Evolutionary conservation across 75 land plant genomes (phyloP).

Genomic region (Picea glauca): DNA sequence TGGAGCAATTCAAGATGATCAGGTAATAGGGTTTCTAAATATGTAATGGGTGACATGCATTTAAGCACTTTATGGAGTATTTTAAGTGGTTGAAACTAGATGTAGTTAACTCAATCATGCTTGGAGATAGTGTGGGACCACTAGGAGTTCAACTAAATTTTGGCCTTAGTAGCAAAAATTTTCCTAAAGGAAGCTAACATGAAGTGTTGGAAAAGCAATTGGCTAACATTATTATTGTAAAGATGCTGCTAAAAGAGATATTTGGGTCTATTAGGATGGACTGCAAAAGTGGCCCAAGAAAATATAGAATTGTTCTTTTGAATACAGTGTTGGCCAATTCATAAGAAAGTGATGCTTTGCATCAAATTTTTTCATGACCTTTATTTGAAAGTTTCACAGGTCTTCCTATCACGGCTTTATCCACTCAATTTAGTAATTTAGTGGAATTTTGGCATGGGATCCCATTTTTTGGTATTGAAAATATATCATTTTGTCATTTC

Average conservation of each 20-base stretch:
- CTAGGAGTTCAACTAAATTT: slow-evolving; percentile 1
- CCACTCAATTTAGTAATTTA: neutral
- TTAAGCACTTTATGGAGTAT: neutral
- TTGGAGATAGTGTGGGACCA: slow-evolving; percentile 9
- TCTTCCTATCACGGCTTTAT: neutral
- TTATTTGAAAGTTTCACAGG: neutral
- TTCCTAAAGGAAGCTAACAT: neutral
- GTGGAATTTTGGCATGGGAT: slow-evolving; percentile 4
- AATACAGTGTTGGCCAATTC: slow-evolving; percentile 1
- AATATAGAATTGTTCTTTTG: neutral
- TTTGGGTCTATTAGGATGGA: neutral
- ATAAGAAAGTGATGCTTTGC: neutral
- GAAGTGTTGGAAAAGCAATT: neutral
- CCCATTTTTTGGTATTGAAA: neutral
- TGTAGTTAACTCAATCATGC: slow-evolving; percentile 2
- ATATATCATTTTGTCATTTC: neutral
- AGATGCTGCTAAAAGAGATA: neutral
- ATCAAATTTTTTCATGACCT: neutral
- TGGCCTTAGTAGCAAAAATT: neutral
- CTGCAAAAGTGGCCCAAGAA: neutral
- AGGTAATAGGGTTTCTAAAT: no score
- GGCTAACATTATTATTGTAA: neutral
- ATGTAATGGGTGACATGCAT: no score
- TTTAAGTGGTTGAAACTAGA: slow-evolving; percentile 5
- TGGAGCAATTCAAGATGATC: no score